Conservation (phyloP, 768 basidiomycete species). For the Tephrocybe sp. region DNA sequence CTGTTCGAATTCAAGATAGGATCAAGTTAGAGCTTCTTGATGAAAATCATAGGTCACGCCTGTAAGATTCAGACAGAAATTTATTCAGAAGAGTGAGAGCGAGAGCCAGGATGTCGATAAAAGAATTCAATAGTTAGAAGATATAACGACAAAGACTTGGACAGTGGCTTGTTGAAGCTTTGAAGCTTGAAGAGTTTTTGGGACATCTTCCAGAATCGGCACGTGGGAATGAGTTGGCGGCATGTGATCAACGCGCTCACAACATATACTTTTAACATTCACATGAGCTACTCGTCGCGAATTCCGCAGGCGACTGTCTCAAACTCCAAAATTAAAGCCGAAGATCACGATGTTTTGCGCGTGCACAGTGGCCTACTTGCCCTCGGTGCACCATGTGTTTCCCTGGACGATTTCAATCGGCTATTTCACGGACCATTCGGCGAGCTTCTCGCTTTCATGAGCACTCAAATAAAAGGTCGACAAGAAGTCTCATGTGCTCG, state of each 20-base stretch:
- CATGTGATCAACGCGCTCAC: not conserved
- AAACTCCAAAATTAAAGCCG: not conserved
- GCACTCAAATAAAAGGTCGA: slow-evolving; percentile 19
- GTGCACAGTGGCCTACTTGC: slow-evolving; percentile 9
- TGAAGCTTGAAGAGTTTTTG: not conserved
- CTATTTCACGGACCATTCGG: slow-evolving; percentile 18
- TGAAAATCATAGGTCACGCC: too few relatives aligned
- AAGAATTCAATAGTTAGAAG: too few relatives aligned
- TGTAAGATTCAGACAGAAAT: too few relatives aligned
- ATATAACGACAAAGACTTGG: too few relatives aligned
- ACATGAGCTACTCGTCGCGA: slow-evolving; percentile 6
- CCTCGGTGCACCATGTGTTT: slow-evolving; percentile 17
- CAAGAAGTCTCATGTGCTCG: slow-evolving; percentile 12
- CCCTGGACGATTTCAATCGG: slow-evolving; percentile 16
- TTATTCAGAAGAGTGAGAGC: too few relatives aligned
- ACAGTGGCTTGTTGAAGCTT: not conserved
- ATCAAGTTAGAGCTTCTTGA: slow-evolving; percentile 5
- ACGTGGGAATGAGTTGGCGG: too few relatives aligned
- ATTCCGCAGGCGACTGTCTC: slow-evolving; percentile 3
- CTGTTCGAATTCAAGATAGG: not conserved
- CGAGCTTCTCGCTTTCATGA: slow-evolving; percentile 16
- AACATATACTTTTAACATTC: too few relatives aligned
- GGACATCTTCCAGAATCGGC: too few relatives aligned
- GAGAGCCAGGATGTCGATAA: too few relatives aligned
- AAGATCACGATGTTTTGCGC: not conserved